Base-by-base conservation (phyloP, 495 filamentous ascomycete species). In the Rusavskia elegans region DNA sequence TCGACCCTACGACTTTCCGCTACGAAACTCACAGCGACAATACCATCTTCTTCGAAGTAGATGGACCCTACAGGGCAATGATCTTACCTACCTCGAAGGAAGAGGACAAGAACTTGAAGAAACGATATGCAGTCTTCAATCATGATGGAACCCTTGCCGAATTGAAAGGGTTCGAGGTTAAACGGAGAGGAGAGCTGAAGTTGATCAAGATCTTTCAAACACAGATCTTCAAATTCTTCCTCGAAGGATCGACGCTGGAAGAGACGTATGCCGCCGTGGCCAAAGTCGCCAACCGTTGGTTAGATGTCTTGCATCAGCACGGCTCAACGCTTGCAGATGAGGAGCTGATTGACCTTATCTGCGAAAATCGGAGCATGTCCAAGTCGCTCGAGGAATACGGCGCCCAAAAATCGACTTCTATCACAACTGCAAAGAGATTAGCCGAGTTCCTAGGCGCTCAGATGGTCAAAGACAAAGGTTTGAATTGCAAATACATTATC, bases 401-500 rank as follows among this genome's bases (percentile, higher is more conserved):
- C 27, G 71, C 70, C 6, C 92, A 97, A 58, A 99, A 99, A 64
- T 95, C 89, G 0, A 96, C 92, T 7, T 94, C 92, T 2, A 99
- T 99, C 64, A 99, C 92, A 1, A 99, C 92, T 0, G 92, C 92
- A n/a, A 89, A 82, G 60, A 86, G 92, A 45, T 68, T 99, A 17
- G 92, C 92, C 27, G 93, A 97, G 59, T 99, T 99, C 63, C 65
- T 99, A 46, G 92, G 92, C 14, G 89, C 95, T 64, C 89, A 95
- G 61, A 99, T 99, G 92, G 78, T 95, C 57, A 99, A 99, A 60
- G 92, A 99, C 65, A 97, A 96, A 65, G 92, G 92, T 16, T 67
- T 99, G 57, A 97, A 97, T 66, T 99, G 92, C 81, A 97, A 97
- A 66, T 99, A 94, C 66, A 94, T 99, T 66, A 96, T 99, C 57